Base-by-base conservation (phyloP, 192 early-diverging fungal genomes). In the Coemansia sp. region DNA sequence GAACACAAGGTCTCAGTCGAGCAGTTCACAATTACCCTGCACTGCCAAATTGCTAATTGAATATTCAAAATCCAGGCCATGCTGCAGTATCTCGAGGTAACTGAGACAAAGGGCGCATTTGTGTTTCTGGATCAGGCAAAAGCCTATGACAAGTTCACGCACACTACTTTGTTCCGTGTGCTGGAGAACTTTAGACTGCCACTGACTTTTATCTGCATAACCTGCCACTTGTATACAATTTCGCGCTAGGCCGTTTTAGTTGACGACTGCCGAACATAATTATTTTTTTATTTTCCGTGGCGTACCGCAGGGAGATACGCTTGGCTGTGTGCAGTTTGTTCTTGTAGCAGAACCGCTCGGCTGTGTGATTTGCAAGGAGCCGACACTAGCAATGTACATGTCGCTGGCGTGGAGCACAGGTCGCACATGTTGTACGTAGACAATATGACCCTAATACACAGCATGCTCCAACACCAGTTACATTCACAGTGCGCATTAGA, bases 91-190 rank as follows among this genome's bases (percentile, higher is more conserved):
- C 50, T 64, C 2, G 56, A 59, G 21, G 6, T n/a, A 10, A 14
- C 22, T 0, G 7, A 21, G 17, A 28, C 7, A 1, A 37, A 54
- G 2, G 61, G 52, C 1, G 49, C 44, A 0, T 37, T 71, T 20
- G 47, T 64, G 26, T 60, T 64, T 40, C 69, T 71, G 2, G 61
- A 71, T 20, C 60, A 63, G 28, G 60, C 62, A 9, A 71, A 71
- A 25, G 69, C 69, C 0, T 71, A 59, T 17, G 60, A 71, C 19
- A 40, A 56, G 3, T 25, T 71, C 8, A n/a, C 56, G 17, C 69
- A 71, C 20, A 19, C 17, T 7, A 36, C 62, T 0, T 34, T 71
- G 37, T 71, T 71, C 22, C 6, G 26, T 10, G 54, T 69, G 4
- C 42, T 63, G 17, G 11, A 23, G 53, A 63, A 63, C 20, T 58